These are phyloP conservation scores for Onygenales sp. DNA, from an alignment of 2,329 filamentous ascomycete genomes.

Conservation along the genomic window DNA sequence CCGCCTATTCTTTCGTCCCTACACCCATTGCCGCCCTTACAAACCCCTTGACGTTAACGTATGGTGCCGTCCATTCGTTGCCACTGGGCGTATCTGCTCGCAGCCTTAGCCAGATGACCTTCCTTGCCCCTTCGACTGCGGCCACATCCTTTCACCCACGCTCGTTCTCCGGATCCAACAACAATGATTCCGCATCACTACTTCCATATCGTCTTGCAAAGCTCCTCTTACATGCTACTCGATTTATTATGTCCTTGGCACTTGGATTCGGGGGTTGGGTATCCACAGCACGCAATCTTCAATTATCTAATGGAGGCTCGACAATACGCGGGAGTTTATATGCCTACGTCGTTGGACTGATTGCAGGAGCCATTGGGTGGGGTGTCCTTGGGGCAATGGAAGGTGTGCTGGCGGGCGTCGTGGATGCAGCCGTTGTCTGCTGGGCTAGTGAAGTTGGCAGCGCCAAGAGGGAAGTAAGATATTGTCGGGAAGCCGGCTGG, in stretches of 20 bases:
- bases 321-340: slow-evolving; percentile 70
- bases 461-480: slow-evolving; percentile 54
- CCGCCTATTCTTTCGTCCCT: slow-evolving; percentile 71
- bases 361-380: slow-evolving; percentile 92
- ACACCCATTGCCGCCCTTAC: slow-evolving; percentile 77
- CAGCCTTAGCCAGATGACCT: slow-evolving; percentile 70
- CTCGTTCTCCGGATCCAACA: slow-evolving; percentile 34
- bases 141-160: slow-evolving; percentile 50
- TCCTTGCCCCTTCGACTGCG: slow-evolving; percentile 62
- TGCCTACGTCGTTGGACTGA: slow-evolving; percentile 84
- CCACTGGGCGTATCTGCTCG: slow-evolving; percentile 68
- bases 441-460: slow-evolving; percentile 81
- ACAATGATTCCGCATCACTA: slow-evolving; percentile 42
- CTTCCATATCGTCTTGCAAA: slow-evolving; percentile 86
- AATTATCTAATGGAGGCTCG: slow-evolving; percentile 43
- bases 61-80: slow-evolving; percentile 86
- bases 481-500: slow-evolving; percentile 84
- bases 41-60: slow-evolving; percentile 85
- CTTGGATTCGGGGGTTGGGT: slow-evolving; percentile 97
- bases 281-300: slow-evolving; percentile 71
- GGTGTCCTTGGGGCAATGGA: slow-evolving; percentile 86
- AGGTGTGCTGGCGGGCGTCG: slow-evolving; percentile 73
- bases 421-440: slow-evolving; percentile 83
- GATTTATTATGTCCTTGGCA: slow-evolving; percentile 81
- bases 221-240: slow-evolving; percentile 78